Conservation (phyloP, 2,329 filamentous ascomycete species). For the Cucurbitaria berberidis region DNA sequence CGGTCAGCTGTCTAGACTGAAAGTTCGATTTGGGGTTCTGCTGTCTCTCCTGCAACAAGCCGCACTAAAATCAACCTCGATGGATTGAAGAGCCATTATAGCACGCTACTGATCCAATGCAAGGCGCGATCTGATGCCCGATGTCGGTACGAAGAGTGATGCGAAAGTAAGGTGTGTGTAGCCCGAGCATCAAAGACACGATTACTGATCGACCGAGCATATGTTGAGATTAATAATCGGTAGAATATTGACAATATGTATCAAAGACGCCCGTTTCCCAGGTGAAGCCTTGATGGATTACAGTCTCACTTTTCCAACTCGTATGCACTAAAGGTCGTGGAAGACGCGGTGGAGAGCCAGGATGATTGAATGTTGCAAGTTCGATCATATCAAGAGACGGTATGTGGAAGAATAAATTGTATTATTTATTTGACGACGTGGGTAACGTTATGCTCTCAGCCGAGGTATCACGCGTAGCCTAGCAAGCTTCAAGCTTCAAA, state of each 20-base stretch:
- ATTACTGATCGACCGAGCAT: not conserved
- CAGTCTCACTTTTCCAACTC: no score
- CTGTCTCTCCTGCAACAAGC: not conserved
- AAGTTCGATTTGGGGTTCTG: not conserved
- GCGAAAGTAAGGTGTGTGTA: not conserved
- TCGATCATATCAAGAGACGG: not conserved
- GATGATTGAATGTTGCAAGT: not conserved
- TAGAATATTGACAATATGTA: not conserved
- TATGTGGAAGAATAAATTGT: not conserved
- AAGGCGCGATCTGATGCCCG: not conserved
- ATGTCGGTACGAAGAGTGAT: not conserved
- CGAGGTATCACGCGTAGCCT: not conserved
- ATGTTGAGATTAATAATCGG: not conserved
- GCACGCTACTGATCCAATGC: not conserved
- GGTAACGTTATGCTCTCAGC: not conserved
- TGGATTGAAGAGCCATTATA: not conserved
- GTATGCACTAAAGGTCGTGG: not conserved
- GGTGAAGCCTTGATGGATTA: not conserved
- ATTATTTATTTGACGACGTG: not conserved
- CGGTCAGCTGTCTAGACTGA: conserved; percentile 4
- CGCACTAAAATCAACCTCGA: not conserved
- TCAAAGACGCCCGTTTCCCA: not conserved
- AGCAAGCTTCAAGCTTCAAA: not conserved
- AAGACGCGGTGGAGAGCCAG: not conserved
- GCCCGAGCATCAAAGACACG: not conserved